Conservation (phyloP, 495 filamentous ascomycete genomes). For the Friedmanniomyces endolithicus region DNA sequence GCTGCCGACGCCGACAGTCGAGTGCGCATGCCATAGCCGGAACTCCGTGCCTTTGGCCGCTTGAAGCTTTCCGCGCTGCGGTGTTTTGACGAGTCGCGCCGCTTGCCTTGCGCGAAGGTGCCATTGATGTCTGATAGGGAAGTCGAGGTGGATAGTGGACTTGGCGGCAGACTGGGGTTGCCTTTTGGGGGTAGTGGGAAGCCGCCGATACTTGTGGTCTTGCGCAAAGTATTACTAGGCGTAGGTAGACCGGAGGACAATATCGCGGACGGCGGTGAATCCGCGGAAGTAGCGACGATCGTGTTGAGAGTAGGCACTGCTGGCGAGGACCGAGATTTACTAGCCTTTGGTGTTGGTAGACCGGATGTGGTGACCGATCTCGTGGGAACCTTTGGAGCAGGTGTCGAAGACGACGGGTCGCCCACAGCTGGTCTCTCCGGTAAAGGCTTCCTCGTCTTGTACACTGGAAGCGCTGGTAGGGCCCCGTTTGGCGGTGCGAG, state of each 20-base stretch:
- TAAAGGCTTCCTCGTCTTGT: slow-evolving; percentile 15
- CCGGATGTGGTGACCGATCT: slow-evolving; percentile 14
- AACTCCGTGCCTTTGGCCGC: slow-evolving; percentile 29
- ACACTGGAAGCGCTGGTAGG: slow-evolving; percentile 15
- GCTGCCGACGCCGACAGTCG: slow-evolving; percentile 23
- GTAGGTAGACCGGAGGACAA: slow-evolving; percentile 28
- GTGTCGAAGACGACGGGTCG: neutral
- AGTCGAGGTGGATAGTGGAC: slow-evolving; percentile 40
- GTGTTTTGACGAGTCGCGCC: slow-evolving; percentile 16
- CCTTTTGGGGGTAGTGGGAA: slow-evolving; percentile 81
- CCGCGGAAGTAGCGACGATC: neutral
- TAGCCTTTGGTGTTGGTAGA: slow-evolving; percentile 12
- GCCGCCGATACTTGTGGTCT: slow-evolving; percentile 78
- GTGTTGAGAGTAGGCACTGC: slow-evolving; percentile 17
- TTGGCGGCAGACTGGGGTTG: slow-evolving; percentile 46
- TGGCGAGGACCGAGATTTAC: slow-evolving; percentile 12
- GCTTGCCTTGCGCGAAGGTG: slow-evolving; percentile 3
- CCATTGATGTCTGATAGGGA: slow-evolving; percentile 13
- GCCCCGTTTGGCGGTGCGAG: slow-evolving; percentile 15
- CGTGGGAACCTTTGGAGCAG: neutral
- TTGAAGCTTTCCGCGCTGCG: slow-evolving; percentile 12
- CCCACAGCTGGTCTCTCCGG: slow-evolving; percentile 1
- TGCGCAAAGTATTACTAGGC: slow-evolving; percentile 55
- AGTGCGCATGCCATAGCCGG: slow-evolving; percentile 21
- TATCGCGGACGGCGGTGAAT: neutral